Conservation (phyloP, 2,329 filamentous ascomycete genomes). For the Parastagonospora nodorum region DNA sequence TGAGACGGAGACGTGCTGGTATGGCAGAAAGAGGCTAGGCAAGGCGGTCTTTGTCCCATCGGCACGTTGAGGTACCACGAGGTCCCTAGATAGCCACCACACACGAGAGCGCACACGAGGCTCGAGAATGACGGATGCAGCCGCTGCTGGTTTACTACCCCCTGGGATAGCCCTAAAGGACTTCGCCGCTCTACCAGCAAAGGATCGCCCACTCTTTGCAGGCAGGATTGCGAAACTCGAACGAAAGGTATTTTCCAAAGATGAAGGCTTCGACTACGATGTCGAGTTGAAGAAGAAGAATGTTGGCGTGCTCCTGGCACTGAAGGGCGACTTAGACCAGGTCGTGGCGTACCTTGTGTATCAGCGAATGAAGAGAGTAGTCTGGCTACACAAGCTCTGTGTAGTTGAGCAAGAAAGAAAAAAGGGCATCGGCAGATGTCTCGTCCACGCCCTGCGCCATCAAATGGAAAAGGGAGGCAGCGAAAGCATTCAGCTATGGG, state of each 20-base stretch:
- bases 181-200: slow-evolving; percentile 20
- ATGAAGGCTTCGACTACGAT: slow-evolving; percentile 56
- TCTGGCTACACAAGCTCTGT: slow-evolving; percentile 59
- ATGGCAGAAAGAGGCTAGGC: not conserved
- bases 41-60: not conserved
- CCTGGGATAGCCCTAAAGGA: slow-evolving; percentile 18
- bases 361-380: slow-evolving; percentile 35
- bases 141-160: not conserved
- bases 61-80: not conserved
- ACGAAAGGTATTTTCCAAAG: slow-evolving; percentile 57
- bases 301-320: slow-evolving; percentile 49
- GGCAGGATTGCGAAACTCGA: slow-evolving; percentile 46
- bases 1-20: no score
- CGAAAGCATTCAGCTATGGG: slow-evolving; percentile 57
- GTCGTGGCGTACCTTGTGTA: slow-evolving; percentile 51
- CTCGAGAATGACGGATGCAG: slow-evolving; percentile 7
- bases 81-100: not conserved
- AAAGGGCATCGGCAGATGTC: slow-evolving; percentile 52
- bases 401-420: slow-evolving; percentile 53
- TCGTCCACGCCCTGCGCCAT: slow-evolving; percentile 51
- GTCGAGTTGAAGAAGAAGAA: slow-evolving; percentile 57
- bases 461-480: slow-evolving; percentile 54
- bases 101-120: not conserved
- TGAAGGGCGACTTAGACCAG: slow-evolving; percentile 19
- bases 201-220: slow-evolving; percentile 23